phyloP scores from a whole-genome alignment of 2,329 filamentous ascomycete species.

The Calonectria honghensis region DNA sequence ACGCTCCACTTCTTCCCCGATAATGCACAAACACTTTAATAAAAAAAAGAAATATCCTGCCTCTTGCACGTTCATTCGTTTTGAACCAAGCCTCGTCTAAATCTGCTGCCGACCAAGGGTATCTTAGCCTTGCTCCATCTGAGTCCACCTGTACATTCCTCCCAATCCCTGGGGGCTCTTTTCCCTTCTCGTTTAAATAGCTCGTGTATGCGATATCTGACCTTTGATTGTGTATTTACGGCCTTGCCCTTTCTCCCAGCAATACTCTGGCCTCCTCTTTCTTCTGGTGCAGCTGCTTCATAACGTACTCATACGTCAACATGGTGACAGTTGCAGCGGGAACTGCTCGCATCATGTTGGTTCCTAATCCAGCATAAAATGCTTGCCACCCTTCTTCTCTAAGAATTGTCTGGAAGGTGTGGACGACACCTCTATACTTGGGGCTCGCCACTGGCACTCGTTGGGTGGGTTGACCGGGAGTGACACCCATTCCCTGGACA shows the following conservation, averaged over 20 bases:
- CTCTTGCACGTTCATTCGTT: slow-evolving; percentile 34
- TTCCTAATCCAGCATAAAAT: slow-evolving; percentile 97
- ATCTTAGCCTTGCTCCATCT: slow-evolving; percentile 57
- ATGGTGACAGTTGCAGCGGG: slow-evolving; percentile 98
- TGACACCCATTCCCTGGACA: slow-evolving; percentile 69
- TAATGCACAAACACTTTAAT: slow-evolving; percentile 24
- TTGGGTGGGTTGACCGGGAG: slow-evolving; percentile 52
- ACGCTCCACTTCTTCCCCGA: slow-evolving; percentile 19
- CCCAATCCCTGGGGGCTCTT: slow-evolving; percentile 33
- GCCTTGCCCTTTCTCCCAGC: slow-evolving; percentile 41
- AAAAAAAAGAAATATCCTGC: slow-evolving; percentile 44
- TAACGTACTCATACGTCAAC: slow-evolving; percentile 92
- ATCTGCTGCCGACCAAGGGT: slow-evolving; percentile 60
- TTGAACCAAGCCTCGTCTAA: slow-evolving; percentile 60
- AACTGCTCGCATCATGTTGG: slow-evolving; percentile 96
- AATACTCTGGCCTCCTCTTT: slow-evolving; percentile 62
- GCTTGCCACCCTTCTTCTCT: slow-evolving; percentile 95
- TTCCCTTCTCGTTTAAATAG: slow-evolving; percentile 40
- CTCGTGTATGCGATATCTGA: slow-evolving; percentile 28
- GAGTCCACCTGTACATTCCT: slow-evolving; percentile 44
- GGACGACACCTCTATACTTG: slow-evolving; percentile 86
- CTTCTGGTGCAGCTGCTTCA: slow-evolving; percentile 70
- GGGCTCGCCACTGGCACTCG: slow-evolving; percentile 57
- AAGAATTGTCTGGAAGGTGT: slow-evolving; percentile 89
- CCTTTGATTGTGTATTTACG: slow-evolving; percentile 42